Evolutionary conservation across 192 early-diverging fungal genomes (phyloP).

Genomic region (Podochytrium sp.): DNA sequence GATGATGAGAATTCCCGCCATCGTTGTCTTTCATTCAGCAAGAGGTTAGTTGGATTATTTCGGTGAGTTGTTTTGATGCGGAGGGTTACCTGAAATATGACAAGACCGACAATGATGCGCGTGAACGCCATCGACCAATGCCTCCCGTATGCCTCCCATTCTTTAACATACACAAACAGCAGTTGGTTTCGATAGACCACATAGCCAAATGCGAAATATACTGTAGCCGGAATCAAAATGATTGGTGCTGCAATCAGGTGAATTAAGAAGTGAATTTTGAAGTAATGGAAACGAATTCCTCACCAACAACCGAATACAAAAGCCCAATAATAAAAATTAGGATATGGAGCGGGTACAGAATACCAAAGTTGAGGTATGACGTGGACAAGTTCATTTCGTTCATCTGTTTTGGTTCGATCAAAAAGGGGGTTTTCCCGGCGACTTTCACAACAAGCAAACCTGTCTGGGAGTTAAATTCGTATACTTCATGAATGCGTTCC

Average conservation of each 20-base stretch:
- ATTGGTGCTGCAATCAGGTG: constrained; percentile 44
- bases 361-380: constrained; percentile 50
- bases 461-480: constrained; percentile 50
- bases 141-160: constrained; percentile 52
- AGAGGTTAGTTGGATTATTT: background rate
- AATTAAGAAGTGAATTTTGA: no score
- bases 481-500: constrained; percentile 28
- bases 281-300: background rate
- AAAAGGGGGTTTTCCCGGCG: no score
- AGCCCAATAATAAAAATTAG: constrained; percentile 40
- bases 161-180: constrained; percentile 60
- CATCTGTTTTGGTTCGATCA: no score
- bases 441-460: no score
- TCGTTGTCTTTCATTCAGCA: background rate
- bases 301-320: constrained; percentile 28
- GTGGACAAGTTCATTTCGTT: constrained; percentile 44
- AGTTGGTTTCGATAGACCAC: constrained; percentile 54
- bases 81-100: constrained; percentile 52
- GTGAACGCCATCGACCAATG: constrained; percentile 53
- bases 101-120: constrained; percentile 44
- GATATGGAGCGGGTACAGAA: constrained; percentile 54
- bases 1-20: constrained; percentile 41
- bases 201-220: constrained; percentile 51
- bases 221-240: constrained; percentile 48
- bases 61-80: background rate